Conservation (phyloP, 768 basidiomycete genomes). For the Trametes coccinea region DNA sequence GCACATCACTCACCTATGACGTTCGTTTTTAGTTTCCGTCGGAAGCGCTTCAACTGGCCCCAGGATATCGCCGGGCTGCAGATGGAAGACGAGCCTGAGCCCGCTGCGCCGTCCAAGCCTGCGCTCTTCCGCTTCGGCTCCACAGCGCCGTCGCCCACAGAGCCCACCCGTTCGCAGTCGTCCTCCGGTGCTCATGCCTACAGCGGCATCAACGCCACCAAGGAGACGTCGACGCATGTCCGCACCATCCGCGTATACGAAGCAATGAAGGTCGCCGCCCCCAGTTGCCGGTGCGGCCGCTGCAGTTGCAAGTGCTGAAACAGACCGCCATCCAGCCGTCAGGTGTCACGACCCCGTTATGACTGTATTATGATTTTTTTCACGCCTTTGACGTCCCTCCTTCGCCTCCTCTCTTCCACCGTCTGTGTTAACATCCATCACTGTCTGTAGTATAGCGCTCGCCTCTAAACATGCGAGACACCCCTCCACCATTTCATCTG, state of each 20-base stretch:
- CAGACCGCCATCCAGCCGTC: neutral
- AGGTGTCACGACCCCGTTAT: slow-evolving; percentile 4
- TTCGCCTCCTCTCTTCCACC: neutral
- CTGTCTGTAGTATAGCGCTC: neutral
- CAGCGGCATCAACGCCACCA: slow-evolving; percentile 9
- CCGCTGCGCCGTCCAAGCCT: slow-evolving; percentile 5
- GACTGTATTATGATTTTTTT: neutral
- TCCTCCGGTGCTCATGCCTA: slow-evolving; percentile 2
- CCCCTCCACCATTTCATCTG: neutral
- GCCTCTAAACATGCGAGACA: too few relatives aligned
- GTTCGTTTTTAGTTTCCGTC: slow-evolving; percentile 52
- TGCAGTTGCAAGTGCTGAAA: neutral
- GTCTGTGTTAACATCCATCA: neutral
- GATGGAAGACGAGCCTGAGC: slow-evolving; percentile 16
- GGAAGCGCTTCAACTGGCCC: slow-evolving; percentile 71
- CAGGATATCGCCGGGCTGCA: slow-evolving; percentile 36
- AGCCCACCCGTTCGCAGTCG: slow-evolving; percentile 2
- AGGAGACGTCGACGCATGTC: slow-evolving; percentile 17
- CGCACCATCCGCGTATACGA: slow-evolving; percentile 27
- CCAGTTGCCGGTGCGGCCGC: slow-evolving; percentile 2
- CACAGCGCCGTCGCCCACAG: neutral
- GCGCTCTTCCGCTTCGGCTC: slow-evolving; percentile 3
- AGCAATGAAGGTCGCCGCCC: slow-evolving; percentile 20
- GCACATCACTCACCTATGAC: neutral
- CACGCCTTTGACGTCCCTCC: slow-evolving; percentile 3